Evolutionary conservation across 495 filamentous ascomycete species (phyloP).

Genomic region (Talaromyces thailandensis): DNA sequence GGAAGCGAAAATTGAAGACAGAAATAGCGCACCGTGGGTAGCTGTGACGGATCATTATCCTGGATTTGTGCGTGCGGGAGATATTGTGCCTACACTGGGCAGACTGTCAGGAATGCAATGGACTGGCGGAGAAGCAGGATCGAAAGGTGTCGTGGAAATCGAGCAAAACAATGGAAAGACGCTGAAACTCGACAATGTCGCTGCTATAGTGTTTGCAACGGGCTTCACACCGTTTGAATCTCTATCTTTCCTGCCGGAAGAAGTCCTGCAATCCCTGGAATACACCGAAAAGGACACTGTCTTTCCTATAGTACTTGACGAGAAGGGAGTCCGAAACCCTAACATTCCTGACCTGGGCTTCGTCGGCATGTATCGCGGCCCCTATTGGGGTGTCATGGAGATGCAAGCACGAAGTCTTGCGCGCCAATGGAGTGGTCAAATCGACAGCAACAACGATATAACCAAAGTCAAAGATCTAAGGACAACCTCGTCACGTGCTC

Average conservation of each 20-base stretch:
- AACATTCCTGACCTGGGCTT: conserved; percentile 61
- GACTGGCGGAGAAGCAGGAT: conserved; percentile 14
- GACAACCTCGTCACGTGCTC: conserved; percentile 33
- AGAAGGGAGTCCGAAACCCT: conserved; percentile 52
- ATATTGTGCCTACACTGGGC: conserved; percentile 39
- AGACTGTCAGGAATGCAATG: conserved; percentile 18
- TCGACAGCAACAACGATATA: conserved; percentile 5
- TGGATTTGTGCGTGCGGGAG: conserved; percentile 58
- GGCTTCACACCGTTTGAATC: conserved; percentile 59
- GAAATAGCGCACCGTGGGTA: conserved; percentile 49
- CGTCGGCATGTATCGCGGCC: conserved; percentile 77
- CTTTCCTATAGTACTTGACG: conserved; percentile 60
- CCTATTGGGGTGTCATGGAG: conserved; percentile 83
- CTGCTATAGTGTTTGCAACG: conserved; percentile 64
- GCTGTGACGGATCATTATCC: conserved; percentile 62
- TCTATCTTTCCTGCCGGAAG: conserved; percentile 47
- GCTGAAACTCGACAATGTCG: conserved; percentile 42
- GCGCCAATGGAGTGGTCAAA: conserved; percentile 20
- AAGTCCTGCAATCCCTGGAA: conserved; percentile 47
- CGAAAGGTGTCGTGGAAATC: conserved; percentile 19
- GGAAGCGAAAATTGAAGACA: conserved; percentile 11
- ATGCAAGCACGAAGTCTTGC: conserved; percentile 69
- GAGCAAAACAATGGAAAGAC: conserved; percentile 16
- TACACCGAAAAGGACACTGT: conserved; percentile 44
- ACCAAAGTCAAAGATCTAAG: conserved; percentile 14